Evolutionary conservation across 2,329 filamentous ascomycete species (phyloP), one percentile per base, ranked within the genome.

Genomic region (Talaromyces sp.): DNA sequence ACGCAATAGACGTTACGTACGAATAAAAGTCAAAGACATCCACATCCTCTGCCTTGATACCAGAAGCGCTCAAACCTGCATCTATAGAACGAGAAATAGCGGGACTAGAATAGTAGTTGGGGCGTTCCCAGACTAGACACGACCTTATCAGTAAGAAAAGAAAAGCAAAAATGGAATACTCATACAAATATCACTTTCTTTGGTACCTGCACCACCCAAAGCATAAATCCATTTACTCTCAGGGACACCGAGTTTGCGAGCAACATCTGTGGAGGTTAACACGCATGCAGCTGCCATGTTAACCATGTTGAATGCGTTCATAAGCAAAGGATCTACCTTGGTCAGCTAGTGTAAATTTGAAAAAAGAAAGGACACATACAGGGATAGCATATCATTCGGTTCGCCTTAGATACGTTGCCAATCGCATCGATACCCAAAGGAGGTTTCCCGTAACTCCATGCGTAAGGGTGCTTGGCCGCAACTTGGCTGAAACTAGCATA

Each of bases 221-320:
- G 85, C 78, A 67, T 88, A 89, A 1, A 89, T 81, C 85, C 85
- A 89, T 68, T 80, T 80, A 6, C 77, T 75, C 55, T 80, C 66
- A 0, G 83, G 79, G 11, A 89, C 80, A 0, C 81, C 81, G 1
- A 89, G 73, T 50, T 81, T 71, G 49, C 70, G 72, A 0, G 87
- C 87, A 67, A 79, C 76, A 0, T 83, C 77, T 0, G 77, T 78
- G 0, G 84, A 84, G 0, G 86, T 89, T 4, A 89, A 61, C 17
- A 89, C 77, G 60, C 82, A 81, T 8, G 86, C 84, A 0, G 79
- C 83, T 2, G 86, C 82, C 14, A 89, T 74, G 62, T 89, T 89
- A 38, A 89, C 81, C 1, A 80, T 86, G 64, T 89, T 89, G 73
- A 89, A 89, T 0, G 87, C 86, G 66, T 89, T 89, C 86, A 89